Base-by-base conservation (phyloP, 805 yeast species). In the Hanseniaspora taiwanica region DNA sequence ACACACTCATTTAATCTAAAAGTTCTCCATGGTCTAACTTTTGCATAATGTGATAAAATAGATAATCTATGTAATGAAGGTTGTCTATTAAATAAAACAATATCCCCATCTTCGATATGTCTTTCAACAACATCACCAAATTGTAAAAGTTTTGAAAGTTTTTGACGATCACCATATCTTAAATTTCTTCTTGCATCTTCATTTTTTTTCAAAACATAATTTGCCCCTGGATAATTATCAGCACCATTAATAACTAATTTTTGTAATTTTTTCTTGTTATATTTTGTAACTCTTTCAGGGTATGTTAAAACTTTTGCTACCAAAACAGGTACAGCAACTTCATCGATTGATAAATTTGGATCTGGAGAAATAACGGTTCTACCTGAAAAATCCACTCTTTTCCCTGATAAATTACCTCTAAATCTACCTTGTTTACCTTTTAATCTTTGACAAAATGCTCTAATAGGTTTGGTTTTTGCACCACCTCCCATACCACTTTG, bases 381-480 rank as follows among this genome's bases (percentile, higher is more conserved):
- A 38, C 94, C 98, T 0, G 96, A 86, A 57, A 91, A 91, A 62
- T 91, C 99, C 20, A 91, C 99, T 68, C 99, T 82, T 62, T 91
- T 91, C 62, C 99, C 99, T 1, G 96, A 86, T 51, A 91, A 65
- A 56, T 91, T 91, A 49, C 99, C 99, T 69, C 99, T 75, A 66
- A 91, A 93, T 58, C 99, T 80, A 54, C 99, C 99, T 64, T 91
- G 97, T 51, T 91, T 91, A 60, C 99, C 99, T 64, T 91, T 91
- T 48, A 91, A 69, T 56, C 99, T 76, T 66, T 91, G 99, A 60
- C 98, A 91, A 48, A 91, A 77, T 4, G 96, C 99, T 54, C 97
- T 69, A 45, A 91, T 91, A 21, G 84, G 69, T 51, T 81, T 81
- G 1, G 76, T 72, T 25, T 78, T 70, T 4, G 39, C 17, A 46